Conservation (phyloP, 106 monocot genomes). For the Acorus calamus region DNA sequence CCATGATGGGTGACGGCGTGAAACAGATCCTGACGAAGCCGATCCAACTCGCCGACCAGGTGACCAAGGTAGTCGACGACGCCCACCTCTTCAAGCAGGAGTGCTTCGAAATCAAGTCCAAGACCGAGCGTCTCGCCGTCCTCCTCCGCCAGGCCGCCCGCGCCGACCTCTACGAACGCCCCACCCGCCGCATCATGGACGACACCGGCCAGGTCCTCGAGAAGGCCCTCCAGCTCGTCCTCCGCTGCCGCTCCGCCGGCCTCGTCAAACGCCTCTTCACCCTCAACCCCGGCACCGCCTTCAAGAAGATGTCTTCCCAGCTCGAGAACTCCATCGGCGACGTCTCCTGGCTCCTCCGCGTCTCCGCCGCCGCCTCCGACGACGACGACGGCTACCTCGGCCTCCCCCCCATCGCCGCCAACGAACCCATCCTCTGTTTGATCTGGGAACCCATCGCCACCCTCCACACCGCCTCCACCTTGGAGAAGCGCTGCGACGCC, state of each 20-base stretch:
- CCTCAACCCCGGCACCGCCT: slow-evolving; percentile 55
- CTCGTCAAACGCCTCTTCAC: slow-evolving; percentile 61
- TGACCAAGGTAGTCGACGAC: slow-evolving; percentile 46
- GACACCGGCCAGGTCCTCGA: slow-evolving; percentile 74
- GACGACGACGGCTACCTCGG: slow-evolving; percentile 66
- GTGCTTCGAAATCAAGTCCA: slow-evolving; percentile 54
- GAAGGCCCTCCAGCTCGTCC: slow-evolving; percentile 47
- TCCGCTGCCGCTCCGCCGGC: slow-evolving; percentile 50
- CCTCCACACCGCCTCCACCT: slow-evolving; percentile 50
- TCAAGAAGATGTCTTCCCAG: slow-evolving; percentile 49
- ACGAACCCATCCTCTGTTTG: slow-evolving; percentile 91
- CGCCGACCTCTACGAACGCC: slow-evolving; percentile 75
- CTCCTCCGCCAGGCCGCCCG: slow-evolving; percentile 82
- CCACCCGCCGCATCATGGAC: slow-evolving; percentile 79
- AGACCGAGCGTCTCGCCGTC: slow-evolving; percentile 44
- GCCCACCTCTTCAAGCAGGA: slow-evolving; percentile 40
- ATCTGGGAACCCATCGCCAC: slow-evolving; percentile 92
- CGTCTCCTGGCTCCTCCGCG: slow-evolving; percentile 81
- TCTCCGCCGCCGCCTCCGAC: slow-evolving; percentile 38
- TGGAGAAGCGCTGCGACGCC: slow-evolving; percentile 45
- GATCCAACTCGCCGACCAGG: slow-evolving; percentile 77
- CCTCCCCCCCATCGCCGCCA: slow-evolving; percentile 88
- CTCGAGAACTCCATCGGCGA: slow-evolving; percentile 82
- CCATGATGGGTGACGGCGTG: slow-evolving; percentile 58
- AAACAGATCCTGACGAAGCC: slow-evolving; percentile 64